Evolutionary conservation across 768 basidiomycete genomes (phyloP), one percentile per base, ranked within the genome.

Genomic region (Pisolithus tinctorius): DNA sequence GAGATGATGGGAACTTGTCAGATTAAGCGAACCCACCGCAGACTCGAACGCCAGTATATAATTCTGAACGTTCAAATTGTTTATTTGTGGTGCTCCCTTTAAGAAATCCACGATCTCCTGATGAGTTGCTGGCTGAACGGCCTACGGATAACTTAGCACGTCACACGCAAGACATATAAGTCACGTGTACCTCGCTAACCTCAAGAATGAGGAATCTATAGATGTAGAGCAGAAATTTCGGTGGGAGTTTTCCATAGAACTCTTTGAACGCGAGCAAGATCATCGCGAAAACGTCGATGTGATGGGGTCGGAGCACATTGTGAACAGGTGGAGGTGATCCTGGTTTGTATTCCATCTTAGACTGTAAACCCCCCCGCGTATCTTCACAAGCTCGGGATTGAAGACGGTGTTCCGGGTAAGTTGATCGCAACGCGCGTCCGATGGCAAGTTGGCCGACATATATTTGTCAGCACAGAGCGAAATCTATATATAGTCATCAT

Each of bases 221-320:
- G 13, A 88, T 60, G 58, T 84, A 80, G 17, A 88, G 69, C 13
- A 79, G 62, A 60, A 86, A 89, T 6, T 67, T 56, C 20, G 77
- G 62, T 1, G 86, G 80, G 9, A 88, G 73, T 25, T 73, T 73
- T 50, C 74, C 75, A 40, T 75, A 67, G 51, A 74, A 73, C 55
- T 85, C 82, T 61, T 80, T 83, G 64, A 83, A 86, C 4, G 78
- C 69, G 11, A 84, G 69, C 52, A 82, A 70, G 34, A 90, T 71
- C 25, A 88, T 70, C 31, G 78, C 77, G 30, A 91, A 71, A 14
- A 91, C 70, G 45, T 77, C 77, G 47, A 92, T 71, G 62, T 93
- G 90, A 59, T 92, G 89, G 1, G 89, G 87, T 49, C 82, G 75
- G 27, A 92, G 74, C 50, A 81, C 73, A 66, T 88, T 84, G 47